Percentiles rank a stretch among this genome's conserved stretches.
These are phyloP conservation scores for Trichoderma endophyticum DNA, from an alignment of 2,329 filamentous ascomycete species.

Conservation along the genomic window DNA sequence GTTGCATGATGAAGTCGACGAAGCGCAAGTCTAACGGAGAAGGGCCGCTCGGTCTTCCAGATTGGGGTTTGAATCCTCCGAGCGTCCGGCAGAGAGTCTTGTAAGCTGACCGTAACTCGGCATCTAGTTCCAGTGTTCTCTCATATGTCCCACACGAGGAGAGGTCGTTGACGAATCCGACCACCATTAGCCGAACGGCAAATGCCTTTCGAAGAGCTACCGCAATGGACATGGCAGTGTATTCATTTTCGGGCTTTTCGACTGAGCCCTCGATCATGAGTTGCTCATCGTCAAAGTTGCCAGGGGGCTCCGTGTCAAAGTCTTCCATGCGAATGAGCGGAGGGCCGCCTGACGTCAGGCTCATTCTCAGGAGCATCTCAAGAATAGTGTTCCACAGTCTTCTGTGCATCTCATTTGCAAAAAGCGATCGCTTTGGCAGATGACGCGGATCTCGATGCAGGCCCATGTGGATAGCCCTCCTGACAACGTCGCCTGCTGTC, in stretches of 20 bases:
- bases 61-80: conserved; percentile 23
- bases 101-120: conserved; percentile 41
- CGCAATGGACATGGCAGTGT: conserved; percentile 41
- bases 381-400: conserved; percentile 53
- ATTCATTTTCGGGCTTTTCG: conserved; percentile 33
- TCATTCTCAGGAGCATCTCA: conserved; percentile 45
- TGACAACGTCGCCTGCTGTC: conserved; percentile 42
- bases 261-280: conserved; percentile 32
- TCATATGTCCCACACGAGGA: conserved; percentile 38
- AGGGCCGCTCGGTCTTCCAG: conserved; percentile 25
- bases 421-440: conserved; percentile 35
- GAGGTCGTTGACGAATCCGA: conserved; percentile 44
- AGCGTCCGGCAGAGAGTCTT: conserved; percentile 38
- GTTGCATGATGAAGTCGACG: conserved; percentile 50
- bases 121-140: conserved; percentile 44
- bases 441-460: conserved; percentile 47
- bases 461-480: conserved; percentile 49
- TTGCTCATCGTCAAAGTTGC: conserved; percentile 51
- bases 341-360: conserved; percentile 44
- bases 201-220: conserved; percentile 44
- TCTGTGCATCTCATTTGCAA: conserved; percentile 46
- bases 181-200: conserved; percentile 41
- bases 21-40: conserved; percentile 41
- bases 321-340: conserved; percentile 43
- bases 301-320: conserved; percentile 48